phyloP scores from a whole-genome alignment of 2,329 filamentous ascomycete species.

The Pezicula neosporulosa region DNA sequence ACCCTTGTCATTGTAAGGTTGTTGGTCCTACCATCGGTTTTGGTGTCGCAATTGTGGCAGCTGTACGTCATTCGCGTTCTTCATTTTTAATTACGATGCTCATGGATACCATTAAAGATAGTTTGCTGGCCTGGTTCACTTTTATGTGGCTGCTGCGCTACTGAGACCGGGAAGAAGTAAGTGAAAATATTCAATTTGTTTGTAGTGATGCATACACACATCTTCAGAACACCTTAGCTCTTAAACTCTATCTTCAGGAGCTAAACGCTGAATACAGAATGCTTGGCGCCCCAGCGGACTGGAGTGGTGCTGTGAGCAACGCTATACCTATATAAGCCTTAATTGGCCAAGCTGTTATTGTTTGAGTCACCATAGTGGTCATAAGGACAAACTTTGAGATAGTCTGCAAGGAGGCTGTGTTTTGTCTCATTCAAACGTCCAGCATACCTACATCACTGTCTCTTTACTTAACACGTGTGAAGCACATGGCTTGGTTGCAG shows the following conservation, averaged over 20 bases:
- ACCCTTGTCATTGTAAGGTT: slow-evolving; percentile 54
- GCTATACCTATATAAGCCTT: slow-evolving; percentile 41
- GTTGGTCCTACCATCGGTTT: slow-evolving; percentile 50
- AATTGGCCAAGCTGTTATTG: too few relatives aligned
- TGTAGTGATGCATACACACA: too few relatives aligned
- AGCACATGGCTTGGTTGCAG: too few relatives aligned
- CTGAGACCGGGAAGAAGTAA: slow-evolving; percentile 50
- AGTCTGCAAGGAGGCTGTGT: too few relatives aligned
- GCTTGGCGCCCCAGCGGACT: slow-evolving; percentile 47
- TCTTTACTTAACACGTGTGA: too few relatives aligned
- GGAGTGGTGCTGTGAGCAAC: slow-evolving; percentile 45
- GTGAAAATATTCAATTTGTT: slow-evolving; percentile 11
- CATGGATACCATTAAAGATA: slow-evolving; percentile 30
- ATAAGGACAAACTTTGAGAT: too few relatives aligned
- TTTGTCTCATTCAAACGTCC: too few relatives aligned
- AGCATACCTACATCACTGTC: too few relatives aligned
- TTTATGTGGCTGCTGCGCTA: slow-evolving; percentile 53
- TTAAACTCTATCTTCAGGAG: too few relatives aligned
- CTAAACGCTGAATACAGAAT: slow-evolving; percentile 32
- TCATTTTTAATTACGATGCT: neutral
- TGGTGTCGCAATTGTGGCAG: slow-evolving; percentile 41
- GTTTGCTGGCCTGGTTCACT: slow-evolving; percentile 52
- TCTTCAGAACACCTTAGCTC: too few relatives aligned
- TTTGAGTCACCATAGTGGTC: too few relatives aligned
- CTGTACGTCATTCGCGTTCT: slow-evolving; percentile 35